Evolutionary conservation across 2,329 filamentous ascomycete genomes (phyloP).

Genomic region (Hypomyces rosellus): DNA sequence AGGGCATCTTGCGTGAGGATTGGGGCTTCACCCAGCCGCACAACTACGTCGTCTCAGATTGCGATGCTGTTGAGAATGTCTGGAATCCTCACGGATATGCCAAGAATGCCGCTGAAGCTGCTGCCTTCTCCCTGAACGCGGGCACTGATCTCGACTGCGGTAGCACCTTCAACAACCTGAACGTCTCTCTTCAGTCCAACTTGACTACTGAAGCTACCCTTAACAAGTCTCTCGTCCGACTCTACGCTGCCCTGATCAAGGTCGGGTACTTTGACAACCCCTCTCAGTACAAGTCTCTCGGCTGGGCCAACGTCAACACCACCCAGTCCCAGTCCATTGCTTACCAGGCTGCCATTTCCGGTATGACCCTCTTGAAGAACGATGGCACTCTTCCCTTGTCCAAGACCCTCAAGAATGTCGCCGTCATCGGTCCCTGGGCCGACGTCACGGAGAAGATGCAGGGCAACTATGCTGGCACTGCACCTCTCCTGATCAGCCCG

Average conservation of each 20-base stretch:
- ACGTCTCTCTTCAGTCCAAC: conserved; percentile 34
- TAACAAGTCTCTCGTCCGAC: conserved; percentile 26
- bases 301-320: conserved; percentile 50
- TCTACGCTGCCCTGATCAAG: conserved; percentile 48
- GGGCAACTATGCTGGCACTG: conserved; percentile 20
- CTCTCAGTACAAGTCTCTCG: conserved; percentile 43
- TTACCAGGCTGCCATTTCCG: conserved; percentile 44
- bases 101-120: conserved; percentile 27
- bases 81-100: conserved; percentile 38
- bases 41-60: conserved; percentile 60
- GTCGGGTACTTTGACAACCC: conserved; percentile 53
- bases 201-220: conserved; percentile 26
- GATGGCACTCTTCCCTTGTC: conserved; percentile 43
- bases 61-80: conserved; percentile 56
- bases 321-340: conserved; percentile 49
- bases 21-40: conserved; percentile 58
- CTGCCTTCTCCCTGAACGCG: conserved; percentile 26
- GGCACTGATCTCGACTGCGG: conserved; percentile 23
- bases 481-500: conserved; percentile 14
- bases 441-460: conserved; percentile 31
- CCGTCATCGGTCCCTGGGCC: conserved; percentile 30
- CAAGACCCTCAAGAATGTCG: conserved; percentile 12
- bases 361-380: conserved; percentile 49
- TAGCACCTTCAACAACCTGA: conserved; percentile 18
- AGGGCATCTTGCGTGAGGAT: conserved; percentile 56